Evolutionary conservation across 345 rosid genomes (phyloP).

Genomic region (Eucalyptus sp.): DNA sequence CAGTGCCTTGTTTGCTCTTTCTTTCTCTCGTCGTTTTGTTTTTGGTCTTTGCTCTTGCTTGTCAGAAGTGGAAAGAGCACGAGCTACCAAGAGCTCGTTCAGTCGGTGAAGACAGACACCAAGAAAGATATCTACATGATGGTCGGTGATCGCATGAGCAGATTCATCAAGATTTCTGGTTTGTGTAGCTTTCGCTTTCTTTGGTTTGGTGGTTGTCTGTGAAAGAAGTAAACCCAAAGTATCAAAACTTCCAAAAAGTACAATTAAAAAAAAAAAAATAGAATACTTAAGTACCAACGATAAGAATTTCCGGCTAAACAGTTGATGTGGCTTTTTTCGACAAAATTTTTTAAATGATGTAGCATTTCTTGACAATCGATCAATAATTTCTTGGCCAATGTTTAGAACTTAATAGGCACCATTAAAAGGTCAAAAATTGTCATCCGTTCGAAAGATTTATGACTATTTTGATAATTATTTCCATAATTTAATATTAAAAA

Average conservation of each 20-base stretch:
- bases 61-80: neutral
- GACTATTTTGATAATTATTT: neutral
- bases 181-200: neutral
- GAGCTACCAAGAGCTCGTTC: neutral
- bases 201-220: neutral
- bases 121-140: neutral
- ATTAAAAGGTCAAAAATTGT: neutral
- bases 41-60: neutral
- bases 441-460: no score
- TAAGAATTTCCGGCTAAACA: fast-evolving
- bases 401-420: no score
- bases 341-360: no score
- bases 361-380: no score
- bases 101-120: neutral
- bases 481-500: neutral
- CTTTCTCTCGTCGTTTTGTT: neutral
- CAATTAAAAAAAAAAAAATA: no score
- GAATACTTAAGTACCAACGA: fast-evolving
- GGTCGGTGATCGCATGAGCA: neutral
- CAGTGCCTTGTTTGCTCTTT: neutral
- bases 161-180: neutral
- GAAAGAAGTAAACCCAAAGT: no score
- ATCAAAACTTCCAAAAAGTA: no score
- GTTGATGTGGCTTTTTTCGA: no score
- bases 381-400: fast-evolving